phyloP scores from a whole-genome alignment of 2,329 filamentous ascomycete species.

The Paecilomyces sp. region DNA sequence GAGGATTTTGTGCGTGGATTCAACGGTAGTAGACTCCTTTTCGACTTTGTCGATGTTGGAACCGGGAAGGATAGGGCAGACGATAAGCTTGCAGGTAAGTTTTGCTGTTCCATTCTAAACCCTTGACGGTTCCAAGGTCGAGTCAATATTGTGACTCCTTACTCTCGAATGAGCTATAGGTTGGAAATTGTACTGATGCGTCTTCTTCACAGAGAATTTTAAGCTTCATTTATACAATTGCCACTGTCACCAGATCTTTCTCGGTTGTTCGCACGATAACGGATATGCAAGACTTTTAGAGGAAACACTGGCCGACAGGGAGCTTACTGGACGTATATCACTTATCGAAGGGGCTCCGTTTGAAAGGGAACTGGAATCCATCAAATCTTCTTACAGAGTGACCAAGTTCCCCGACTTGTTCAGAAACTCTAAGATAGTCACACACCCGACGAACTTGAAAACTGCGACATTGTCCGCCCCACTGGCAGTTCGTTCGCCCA shows the following conservation, averaged over 20 bases:
- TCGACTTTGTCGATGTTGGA: slow-evolving; percentile 46
- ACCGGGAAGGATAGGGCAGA: slow-evolving; percentile 37
- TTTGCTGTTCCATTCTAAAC: slow-evolving; percentile 1
- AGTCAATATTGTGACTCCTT: background rate
- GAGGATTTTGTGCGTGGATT: slow-evolving; percentile 52
- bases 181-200: slow-evolving; percentile 19
- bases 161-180: background rate
- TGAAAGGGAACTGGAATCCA: slow-evolving; percentile 43
- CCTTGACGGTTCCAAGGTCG: background rate
- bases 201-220: slow-evolving; percentile 41
- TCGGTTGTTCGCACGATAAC: slow-evolving; percentile 53
- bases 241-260: slow-evolving; percentile 54
- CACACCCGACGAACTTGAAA: slow-evolving; percentile 28
- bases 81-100: slow-evolving; percentile 42
- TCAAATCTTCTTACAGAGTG: slow-evolving; percentile 42
- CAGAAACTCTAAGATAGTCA: slow-evolving; percentile 43
- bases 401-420: slow-evolving; percentile 48
- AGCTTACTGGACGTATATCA: slow-evolving; percentile 43
- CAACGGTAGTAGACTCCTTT: slow-evolving; percentile 43
- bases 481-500: slow-evolving; percentile 28
- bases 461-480: slow-evolving; percentile 15
- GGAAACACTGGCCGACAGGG: slow-evolving; percentile 39
- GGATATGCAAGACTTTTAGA: slow-evolving; percentile 49
- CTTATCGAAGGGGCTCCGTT: slow-evolving; percentile 52
- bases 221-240: slow-evolving; percentile 50